Evolutionary conservation across 257 asterid species (phyloP).

Genomic region (Solanum peruvianum): DNA sequence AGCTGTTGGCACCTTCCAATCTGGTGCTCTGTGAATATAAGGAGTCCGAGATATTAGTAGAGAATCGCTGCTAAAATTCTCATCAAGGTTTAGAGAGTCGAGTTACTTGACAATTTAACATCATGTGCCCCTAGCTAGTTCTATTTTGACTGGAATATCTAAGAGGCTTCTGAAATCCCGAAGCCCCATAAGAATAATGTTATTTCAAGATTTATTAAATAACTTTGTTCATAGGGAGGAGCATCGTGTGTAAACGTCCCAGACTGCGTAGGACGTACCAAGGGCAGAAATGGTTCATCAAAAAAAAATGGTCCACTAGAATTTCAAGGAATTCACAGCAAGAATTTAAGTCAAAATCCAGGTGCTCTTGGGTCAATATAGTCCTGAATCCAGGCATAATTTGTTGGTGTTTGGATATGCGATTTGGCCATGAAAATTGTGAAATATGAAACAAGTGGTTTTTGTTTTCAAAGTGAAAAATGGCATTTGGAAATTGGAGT

Average conservation of each 20-base stretch:
- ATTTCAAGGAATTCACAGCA: background rate
- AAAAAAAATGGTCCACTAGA: background rate
- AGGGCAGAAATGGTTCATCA: background rate
- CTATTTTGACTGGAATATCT: background rate
- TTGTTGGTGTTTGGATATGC: background rate
- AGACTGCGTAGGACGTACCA: background rate
- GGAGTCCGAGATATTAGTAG: background rate
- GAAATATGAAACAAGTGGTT: background rate
- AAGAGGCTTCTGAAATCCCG: background rate
- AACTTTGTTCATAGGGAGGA: background rate
- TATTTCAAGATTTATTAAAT: background rate
- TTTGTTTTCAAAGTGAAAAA: background rate
- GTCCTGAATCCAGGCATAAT: background rate
- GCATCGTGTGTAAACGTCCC: background rate
- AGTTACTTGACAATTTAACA: background rate
- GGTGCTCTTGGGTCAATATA: background rate
- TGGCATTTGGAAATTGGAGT: background rate
- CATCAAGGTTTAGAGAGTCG: background rate
- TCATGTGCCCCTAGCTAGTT: background rate
- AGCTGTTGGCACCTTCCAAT: constrained; percentile 76
- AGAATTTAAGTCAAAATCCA: background rate
- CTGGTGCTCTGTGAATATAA: constrained; percentile 43
- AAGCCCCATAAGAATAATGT: background rate
- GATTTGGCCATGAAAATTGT: background rate
- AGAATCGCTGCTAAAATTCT: background rate